Percentiles rank a stretch among this genome's conserved stretches.
phyloP scores from a whole-genome alignment of 768 basidiomycete species.

The Serendipita sp. region DNA sequence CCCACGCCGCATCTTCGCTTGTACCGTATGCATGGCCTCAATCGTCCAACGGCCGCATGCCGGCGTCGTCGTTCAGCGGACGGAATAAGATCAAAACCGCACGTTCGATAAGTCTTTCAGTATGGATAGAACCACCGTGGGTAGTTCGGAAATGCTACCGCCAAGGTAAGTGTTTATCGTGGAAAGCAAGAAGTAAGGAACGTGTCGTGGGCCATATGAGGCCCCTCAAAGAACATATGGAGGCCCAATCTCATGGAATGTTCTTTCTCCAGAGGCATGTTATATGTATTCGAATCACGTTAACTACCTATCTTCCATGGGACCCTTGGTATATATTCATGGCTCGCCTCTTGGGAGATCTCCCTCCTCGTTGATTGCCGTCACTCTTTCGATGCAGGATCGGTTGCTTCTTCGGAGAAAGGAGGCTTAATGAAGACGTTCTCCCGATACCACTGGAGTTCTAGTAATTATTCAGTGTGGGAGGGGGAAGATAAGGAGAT shows the following conservation, averaged over 20 bases:
- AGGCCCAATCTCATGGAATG: no score
- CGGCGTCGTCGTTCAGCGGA: background rate
- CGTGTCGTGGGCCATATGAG: background rate
- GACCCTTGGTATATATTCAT: background rate
- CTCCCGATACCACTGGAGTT: constrained; percentile 63
- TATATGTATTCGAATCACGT: no score
- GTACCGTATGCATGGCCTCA: no score
- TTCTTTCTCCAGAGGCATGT: no score
- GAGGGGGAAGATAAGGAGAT: no score
- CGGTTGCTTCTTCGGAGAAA: background rate
- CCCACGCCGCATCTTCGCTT: no score
- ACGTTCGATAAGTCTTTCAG: background rate
- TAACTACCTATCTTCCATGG: no score
- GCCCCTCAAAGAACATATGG: background rate
- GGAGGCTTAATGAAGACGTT: constrained; percentile 40
- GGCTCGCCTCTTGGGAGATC: background rate
- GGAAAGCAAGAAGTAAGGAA: background rate
- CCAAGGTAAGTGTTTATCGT: background rate
- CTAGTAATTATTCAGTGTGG: constrained; percentile 21
- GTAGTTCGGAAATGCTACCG: background rate
- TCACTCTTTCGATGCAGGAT: background rate
- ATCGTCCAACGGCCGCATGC: background rate
- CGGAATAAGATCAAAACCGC: background rate
- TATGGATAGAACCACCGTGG: background rate
- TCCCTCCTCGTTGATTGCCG: no score